A percentile compares a stretch with the other conserved stretches of the same genome.
phyloP scores from a whole-genome alignment of 805 yeast species.

The Yamadazyma nakazawae region DNA sequence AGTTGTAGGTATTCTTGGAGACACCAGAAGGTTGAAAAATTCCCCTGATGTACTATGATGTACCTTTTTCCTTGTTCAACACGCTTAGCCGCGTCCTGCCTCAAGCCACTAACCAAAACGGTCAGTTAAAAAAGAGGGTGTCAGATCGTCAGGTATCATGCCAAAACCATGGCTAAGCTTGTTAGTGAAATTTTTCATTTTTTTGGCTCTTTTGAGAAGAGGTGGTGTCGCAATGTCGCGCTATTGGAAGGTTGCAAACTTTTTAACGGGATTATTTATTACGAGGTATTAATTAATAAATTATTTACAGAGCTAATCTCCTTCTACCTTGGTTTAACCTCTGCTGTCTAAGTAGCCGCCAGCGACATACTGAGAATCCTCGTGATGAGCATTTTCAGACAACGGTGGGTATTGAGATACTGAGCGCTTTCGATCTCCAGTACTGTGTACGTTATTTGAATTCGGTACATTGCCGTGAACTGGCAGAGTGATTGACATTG shows the following conservation, averaged over 20 bases:
- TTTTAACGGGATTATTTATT: not conserved
- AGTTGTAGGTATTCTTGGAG: slow-evolving; percentile 47
- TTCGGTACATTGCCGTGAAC: not conserved
- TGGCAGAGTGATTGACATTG: slow-evolving; percentile 5
- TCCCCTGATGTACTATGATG: slow-evolving; percentile 48
- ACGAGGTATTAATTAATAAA: not conserved
- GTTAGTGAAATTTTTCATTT: slow-evolving; percentile 1
- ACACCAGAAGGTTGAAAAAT: slow-evolving; percentile 39
- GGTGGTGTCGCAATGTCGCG: not conserved
- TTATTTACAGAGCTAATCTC: not conserved
- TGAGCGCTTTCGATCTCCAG: slow-evolving; percentile 35
- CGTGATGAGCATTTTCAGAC: not conserved
- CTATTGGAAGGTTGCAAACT: not conserved
- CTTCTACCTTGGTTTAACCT: not conserved
- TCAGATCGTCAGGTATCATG: slow-evolving; percentile 15
- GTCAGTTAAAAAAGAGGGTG: slow-evolving; percentile 36
- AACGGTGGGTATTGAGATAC: slow-evolving; percentile 40
- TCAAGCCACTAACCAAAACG: slow-evolving; percentile 41
- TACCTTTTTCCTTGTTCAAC: slow-evolving; percentile 25
- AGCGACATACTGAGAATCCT: slow-evolving; percentile 6
- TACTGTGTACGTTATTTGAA: not conserved
- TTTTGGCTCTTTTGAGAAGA: not conserved
- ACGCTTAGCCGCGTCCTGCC: slow-evolving; percentile 25
- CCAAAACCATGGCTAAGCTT: slow-evolving; percentile 4
- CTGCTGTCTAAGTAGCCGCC: slow-evolving; percentile 33